These are phyloP conservation scores for Blastocystis sp. DNA, from an alignment of 352 stramenopile genomes.

Conservation along the genomic window DNA sequence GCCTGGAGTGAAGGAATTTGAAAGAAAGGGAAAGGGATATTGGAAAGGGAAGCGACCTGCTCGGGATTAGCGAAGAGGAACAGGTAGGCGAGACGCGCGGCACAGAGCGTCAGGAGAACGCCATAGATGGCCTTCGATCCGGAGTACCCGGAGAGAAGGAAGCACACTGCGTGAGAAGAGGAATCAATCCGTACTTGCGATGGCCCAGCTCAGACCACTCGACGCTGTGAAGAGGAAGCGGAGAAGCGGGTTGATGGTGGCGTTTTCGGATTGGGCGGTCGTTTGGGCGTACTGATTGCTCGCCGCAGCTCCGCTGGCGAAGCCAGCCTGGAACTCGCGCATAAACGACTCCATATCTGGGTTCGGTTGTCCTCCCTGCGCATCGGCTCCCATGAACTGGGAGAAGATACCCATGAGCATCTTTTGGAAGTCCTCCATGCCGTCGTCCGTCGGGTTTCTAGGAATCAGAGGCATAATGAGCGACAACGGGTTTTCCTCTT, in stretches of 20 bases:
- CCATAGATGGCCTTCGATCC: neutral
- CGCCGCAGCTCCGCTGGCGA: neutral
- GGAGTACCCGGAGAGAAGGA: neutral
- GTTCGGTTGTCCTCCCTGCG: neutral
- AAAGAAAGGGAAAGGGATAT: neutral
- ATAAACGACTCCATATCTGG: neutral
- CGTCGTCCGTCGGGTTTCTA: neutral
- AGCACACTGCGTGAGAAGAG: neutral
- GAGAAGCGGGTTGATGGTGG: neutral
- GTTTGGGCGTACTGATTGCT: neutral
- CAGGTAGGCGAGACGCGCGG: neutral
- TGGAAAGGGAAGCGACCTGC: neutral
- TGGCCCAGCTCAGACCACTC: neutral
- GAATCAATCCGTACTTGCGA: neutral
- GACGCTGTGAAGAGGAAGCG: neutral
- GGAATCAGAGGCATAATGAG: neutral
- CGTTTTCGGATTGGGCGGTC: neutral
- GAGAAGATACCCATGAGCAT: neutral
- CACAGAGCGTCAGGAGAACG: neutral
- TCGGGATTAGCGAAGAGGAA: neutral
- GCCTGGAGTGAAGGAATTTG: neutral
- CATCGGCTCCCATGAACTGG: neutral
- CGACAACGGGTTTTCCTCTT: neutral
- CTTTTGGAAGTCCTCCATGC: slow-evolving; percentile 16
- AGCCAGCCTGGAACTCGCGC: neutral